These are phyloP conservation scores for Lasiosphaeria miniovina DNA, from an alignment of 495 filamentous ascomycete species.

Conservation along the genomic window DNA sequence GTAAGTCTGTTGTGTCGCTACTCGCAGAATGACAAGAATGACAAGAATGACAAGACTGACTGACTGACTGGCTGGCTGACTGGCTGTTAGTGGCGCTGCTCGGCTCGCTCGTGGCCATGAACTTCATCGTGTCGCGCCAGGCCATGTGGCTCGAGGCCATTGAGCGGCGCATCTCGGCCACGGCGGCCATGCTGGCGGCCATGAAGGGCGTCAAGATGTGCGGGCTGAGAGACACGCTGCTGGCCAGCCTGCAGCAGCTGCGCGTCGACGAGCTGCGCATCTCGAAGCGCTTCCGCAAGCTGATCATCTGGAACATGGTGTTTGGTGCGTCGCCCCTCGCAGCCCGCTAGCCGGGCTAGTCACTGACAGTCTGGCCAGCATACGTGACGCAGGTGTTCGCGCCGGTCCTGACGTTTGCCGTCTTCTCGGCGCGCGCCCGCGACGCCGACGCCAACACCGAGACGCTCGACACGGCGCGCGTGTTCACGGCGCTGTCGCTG, in stretches of 20 bases:
- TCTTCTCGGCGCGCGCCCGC: slow-evolving; percentile 27
- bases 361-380: slow-evolving; percentile 32
- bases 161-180: slow-evolving; percentile 50
- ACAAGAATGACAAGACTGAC: no score
- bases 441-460: slow-evolving; percentile 25
- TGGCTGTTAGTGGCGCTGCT: slow-evolving; percentile 22
- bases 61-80: neutral
- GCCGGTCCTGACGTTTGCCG: slow-evolving; percentile 40
- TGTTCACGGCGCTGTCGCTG: slow-evolving; percentile 60
- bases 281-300: slow-evolving; percentile 53
- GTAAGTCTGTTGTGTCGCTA: no score
- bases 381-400: slow-evolving; percentile 53
- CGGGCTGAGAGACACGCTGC: slow-evolving; percentile 46
- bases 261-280: slow-evolving; percentile 56
- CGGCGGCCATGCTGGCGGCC: slow-evolving; percentile 52
- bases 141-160: slow-evolving; percentile 51
- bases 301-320: slow-evolving; percentile 38
- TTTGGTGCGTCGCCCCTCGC: slow-evolving; percentile 19
- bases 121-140: slow-evolving; percentile 47
- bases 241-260: slow-evolving; percentile 48
- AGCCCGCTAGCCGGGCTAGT: no score
- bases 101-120: slow-evolving; percentile 34
- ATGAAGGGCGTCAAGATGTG: slow-evolving; percentile 65
- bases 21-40: no score
- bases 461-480: slow-evolving; percentile 48